A percentile compares a stretch with the other conserved stretches of the same genome.
These are phyloP conservation scores for Silene vulgaris DNA, from an alignment of 179 eudicot genomes.

Conservation along the genomic window DNA sequence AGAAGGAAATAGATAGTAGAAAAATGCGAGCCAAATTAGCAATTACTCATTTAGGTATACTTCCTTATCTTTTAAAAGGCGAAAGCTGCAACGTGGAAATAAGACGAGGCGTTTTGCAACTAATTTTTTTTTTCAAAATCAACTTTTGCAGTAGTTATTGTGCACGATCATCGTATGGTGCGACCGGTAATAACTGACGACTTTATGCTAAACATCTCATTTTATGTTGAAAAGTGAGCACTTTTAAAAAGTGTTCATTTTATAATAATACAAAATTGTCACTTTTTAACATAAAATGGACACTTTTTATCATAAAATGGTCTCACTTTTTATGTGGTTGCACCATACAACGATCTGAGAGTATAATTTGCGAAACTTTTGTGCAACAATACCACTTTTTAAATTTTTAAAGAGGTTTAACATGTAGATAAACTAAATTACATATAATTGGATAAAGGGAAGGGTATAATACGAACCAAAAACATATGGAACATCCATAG, in stretches of 20 bases:
- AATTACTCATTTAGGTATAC: not conserved
- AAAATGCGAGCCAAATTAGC: not conserved
- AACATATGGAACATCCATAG: not conserved
- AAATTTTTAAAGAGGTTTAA: not conserved
- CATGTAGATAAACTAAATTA: not conserved
- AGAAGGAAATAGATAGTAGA: slow-evolving; percentile 11
- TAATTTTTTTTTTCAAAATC: too few relatives aligned
- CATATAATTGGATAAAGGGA: not conserved
- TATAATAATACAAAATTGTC: too few relatives aligned
- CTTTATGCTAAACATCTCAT: too few relatives aligned
- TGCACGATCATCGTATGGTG: too few relatives aligned
- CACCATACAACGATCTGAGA: too few relatives aligned
- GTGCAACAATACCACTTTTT: not conserved
- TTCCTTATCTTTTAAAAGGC: not conserved
- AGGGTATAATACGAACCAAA: not conserved
- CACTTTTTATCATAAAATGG: too few relatives aligned
- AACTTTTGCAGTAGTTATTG: not conserved
- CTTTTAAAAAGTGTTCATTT: too few relatives aligned
- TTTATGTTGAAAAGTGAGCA: too few relatives aligned
- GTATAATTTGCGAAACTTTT: too few relatives aligned
- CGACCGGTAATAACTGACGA: too few relatives aligned
- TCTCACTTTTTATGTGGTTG: too few relatives aligned
- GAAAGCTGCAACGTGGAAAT: not conserved
- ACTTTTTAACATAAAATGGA: too few relatives aligned
- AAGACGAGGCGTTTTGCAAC: not conserved